Evolutionary conservation across 2,329 filamentous ascomycete genomes (phyloP).

Genomic region (Neopestalotiopsis sp.): DNA sequence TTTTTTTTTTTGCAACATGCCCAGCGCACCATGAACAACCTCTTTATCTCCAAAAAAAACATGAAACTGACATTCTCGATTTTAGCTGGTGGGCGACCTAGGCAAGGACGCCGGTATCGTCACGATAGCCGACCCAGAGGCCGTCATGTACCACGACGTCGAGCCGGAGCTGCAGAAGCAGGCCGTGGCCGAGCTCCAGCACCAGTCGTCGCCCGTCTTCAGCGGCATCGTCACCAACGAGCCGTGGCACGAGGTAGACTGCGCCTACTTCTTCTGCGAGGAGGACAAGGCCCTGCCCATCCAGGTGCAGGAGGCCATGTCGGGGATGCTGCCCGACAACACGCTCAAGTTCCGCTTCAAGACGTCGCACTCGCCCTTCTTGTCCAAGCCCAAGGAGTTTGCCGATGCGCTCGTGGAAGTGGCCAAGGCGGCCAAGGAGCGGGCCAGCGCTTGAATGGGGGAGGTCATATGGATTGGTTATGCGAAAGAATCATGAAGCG

Average conservation of each 20-base stretch:
- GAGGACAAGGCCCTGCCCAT: slow-evolving; percentile 26
- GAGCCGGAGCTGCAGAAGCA: slow-evolving; percentile 20
- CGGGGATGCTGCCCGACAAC: slow-evolving; percentile 19
- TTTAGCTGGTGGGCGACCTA: background rate
- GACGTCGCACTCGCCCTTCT: slow-evolving; percentile 27
- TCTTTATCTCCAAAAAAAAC: background rate
- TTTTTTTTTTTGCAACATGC: background rate
- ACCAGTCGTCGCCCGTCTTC: slow-evolving; percentile 27
- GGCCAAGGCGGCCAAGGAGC: slow-evolving; percentile 8
- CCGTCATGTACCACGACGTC: slow-evolving; percentile 30
- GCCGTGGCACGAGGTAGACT: slow-evolving; percentile 29
- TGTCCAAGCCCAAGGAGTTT: slow-evolving; percentile 24
- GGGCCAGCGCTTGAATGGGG: background rate
- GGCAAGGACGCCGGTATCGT: slow-evolving; percentile 23
- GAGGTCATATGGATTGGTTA: no score
- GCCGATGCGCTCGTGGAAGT: background rate
- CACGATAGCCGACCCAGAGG: slow-evolving; percentile 21
- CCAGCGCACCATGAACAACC: background rate
- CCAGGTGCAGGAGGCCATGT: slow-evolving; percentile 22
- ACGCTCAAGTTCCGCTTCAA: slow-evolving; percentile 21
- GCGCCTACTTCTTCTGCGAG: slow-evolving; percentile 28
- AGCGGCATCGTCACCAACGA: slow-evolving; percentile 26
- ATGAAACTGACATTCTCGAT: background rate
- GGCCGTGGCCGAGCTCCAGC: slow-evolving; percentile 23
- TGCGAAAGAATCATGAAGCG: no score